Base-by-base conservation (phyloP, 768 basidiomycete species). In the Suillus luteus region DNA sequence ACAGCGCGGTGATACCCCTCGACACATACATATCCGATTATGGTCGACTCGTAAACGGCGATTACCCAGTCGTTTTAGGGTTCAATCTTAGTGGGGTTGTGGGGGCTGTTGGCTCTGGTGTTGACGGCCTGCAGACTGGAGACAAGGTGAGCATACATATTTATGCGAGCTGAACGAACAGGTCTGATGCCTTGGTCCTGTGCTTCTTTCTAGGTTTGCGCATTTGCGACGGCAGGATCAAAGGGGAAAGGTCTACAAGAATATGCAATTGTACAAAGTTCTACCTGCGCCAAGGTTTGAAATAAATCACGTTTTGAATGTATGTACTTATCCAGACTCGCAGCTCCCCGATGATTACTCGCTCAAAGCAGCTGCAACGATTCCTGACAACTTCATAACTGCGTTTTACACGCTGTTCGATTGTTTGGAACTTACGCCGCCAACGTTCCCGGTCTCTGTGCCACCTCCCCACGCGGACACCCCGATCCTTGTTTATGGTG, bases 401-500 rank as follows among this genome's bases (percentile, higher is more conserved):
- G 75, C 79, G 2, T 80, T 78, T 62, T 77, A 77, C 67, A 78
- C 79, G 7, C 64, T 82, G 8, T 80, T 81, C 66, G 76, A 75
- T 52, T 43, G 77, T 46, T 69, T 84, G 17, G 71, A 68, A 7
- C 69, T 82, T 27, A 79, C 80, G 12, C 37, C 73, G 10, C 55
- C 69, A 1, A 68, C 70, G 4, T 76, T 79, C 62, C 78, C 80
- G 1, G 65, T 73, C 0, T 61, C 69, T 0, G 62, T 63, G 0
- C 35, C 74, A 24, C 78, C 80, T 15, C 72, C 74, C 27, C 64
- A 71, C 24, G 71, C 75, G 2, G 62, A 71, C 22, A 68, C 66
- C 1, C 77, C 82, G 1, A 79, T 84, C 59, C 73, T 83, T 1
- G 68, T 83, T 24, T 83, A 82, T 62, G 82, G 82, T 35, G 81